phyloP scores from a whole-genome alignment of 495 filamentous ascomycete genomes.

The Xanthoparmelia taractica region DNA sequence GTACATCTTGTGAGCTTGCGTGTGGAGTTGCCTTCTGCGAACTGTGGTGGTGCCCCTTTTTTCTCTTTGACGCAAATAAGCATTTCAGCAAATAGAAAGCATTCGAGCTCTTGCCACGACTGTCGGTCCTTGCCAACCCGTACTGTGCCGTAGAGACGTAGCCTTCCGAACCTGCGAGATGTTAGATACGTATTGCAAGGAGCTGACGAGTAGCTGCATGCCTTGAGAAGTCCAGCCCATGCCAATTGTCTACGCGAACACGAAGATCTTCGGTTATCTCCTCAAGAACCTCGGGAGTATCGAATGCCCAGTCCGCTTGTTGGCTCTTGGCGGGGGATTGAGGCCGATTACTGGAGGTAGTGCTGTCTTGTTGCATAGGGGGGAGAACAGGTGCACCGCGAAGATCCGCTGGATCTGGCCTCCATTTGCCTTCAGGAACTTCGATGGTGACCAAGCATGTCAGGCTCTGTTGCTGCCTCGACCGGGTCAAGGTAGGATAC shows the following conservation, averaged over 20 bases:
- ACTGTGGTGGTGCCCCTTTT: constrained; percentile 55
- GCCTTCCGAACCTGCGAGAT: constrained; percentile 71
- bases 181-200: constrained; percentile 15
- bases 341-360: constrained; percentile 35
- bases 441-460: constrained; percentile 94
- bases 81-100: constrained; percentile 97
- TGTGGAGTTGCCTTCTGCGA: constrained; percentile 46
- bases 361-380: constrained; percentile 37
- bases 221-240: constrained; percentile 91
- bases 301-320: constrained; percentile 33
- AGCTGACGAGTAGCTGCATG: constrained; percentile 32
- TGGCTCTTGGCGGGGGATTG: constrained; percentile 22
- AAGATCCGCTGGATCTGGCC: constrained; percentile 75
- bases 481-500: constrained; percentile 87
- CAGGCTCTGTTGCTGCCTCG: constrained; percentile 87
- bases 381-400: constrained; percentile 51
- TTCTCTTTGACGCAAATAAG: constrained; percentile 99
- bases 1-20: constrained; percentile 70
- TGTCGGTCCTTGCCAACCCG: constrained; percentile 93
- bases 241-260: constrained; percentile 92
- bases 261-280: constrained; percentile 83
- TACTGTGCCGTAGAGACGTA: constrained; percentile 84
- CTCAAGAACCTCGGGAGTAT: constrained; percentile 60
- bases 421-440: constrained; percentile 89
- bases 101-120: constrained; percentile 97